Conservation (phyloP, 2,329 filamentous ascomycete species). For the Plectosphaerella sp. region DNA sequence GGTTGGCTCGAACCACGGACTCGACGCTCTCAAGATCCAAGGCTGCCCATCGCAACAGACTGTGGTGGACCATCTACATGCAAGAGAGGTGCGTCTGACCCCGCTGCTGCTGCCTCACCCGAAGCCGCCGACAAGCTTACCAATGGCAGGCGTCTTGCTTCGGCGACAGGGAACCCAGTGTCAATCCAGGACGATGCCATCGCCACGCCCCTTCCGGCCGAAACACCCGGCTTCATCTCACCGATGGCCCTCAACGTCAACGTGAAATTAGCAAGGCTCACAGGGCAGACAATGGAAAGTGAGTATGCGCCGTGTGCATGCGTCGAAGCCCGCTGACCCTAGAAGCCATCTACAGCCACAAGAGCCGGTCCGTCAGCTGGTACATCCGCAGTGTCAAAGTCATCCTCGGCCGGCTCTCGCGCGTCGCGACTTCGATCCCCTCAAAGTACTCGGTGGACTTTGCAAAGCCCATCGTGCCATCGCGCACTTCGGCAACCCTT, state of each 20-base stretch:
- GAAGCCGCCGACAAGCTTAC: too few relatives aligned
- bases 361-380: not conserved
- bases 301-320: not conserved
- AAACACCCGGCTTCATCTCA: constrained; percentile 3
- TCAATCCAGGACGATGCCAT: constrained; percentile 6
- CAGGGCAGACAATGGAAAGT: constrained; percentile 4
- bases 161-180: constrained; percentile 6
- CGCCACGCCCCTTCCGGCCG: constrained; percentile 3
- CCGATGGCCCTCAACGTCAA: constrained; percentile 1
- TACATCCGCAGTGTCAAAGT: not conserved
- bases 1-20: not conserved
- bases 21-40: not conserved
- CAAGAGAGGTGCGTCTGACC: not conserved
- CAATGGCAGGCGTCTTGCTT: constrained; percentile 8
- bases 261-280: constrained; percentile 7
- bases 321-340: not conserved
- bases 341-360: not conserved
- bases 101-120: too few relatives aligned
- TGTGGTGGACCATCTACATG: not conserved
- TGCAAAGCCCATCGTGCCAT: not conserved
- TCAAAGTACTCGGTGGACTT: not conserved
- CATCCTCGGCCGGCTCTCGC: not conserved
- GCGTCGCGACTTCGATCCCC: not conserved
- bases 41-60: not conserved
- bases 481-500: not conserved